Evolutionary conservation across 148 eudicot species (phyloP), one percentile per base, ranked within the genome.

Genomic region (Suaeda aralocaspica): DNA sequence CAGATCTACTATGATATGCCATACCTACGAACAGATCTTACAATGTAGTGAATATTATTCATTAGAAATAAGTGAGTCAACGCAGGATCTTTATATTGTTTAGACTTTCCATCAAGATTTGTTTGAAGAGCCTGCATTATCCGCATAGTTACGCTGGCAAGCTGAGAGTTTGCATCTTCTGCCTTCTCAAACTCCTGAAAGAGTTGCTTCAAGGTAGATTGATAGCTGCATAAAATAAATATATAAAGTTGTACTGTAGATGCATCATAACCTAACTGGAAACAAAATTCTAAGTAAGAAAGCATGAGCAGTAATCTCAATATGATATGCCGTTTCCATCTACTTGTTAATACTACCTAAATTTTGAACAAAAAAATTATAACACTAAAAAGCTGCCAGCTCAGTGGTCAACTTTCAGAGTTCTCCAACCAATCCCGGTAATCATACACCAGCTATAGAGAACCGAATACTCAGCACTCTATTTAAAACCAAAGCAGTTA

Each of bases 111-210:
- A 69, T 94, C 99, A 76, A 94, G 82, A 78, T 94, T 94, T 79
- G 87, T 86, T 77, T 94, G 99, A 73, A 94, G 92, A 79, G 97
- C 97, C 85, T 91, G 96, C 99, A 94, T 89, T 78, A 91, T 94
- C 51, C 97, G 83, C 96, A 94, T 89, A 62, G 96, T 94, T 33
- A 91, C 91, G 48, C 89, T 81, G 9, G 91, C 96, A 55, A 91
- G 85, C 86, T 91, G 89, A 22, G 97, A 85, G 76, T 79, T 82
- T 69, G 96, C 75, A 72, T 84, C 86, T 59, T 82, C 84, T 72
- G 81, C 84, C 71, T 72, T 79, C 70, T 86, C 93, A 78, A 89
- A 91, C 81, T 94, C 99, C 81, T 86, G 90, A 80, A 94, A 94
- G 69, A 94, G 96, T 86, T 94, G 97, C 86, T 94, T 89, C 85